phyloP scores from a whole-genome alignment of 305 asterid genomes.

The Caryopteris hybrid region DNA sequence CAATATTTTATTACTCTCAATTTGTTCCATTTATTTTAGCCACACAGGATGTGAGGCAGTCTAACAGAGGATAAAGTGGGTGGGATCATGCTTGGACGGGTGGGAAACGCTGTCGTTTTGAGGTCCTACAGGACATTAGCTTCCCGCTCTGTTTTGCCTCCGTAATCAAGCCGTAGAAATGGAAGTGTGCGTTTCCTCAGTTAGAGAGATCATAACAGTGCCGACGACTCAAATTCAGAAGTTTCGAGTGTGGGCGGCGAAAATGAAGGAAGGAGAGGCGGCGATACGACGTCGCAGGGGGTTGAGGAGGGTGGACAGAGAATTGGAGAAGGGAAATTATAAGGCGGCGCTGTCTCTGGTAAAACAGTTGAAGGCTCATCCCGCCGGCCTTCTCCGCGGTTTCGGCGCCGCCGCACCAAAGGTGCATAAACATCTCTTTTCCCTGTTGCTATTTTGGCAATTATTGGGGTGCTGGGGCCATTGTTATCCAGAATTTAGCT shows the following conservation, averaged over 20 bases:
- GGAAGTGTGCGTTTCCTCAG: constrained; percentile 10
- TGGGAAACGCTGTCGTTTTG: constrained; percentile 23
- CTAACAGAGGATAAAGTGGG: constrained; percentile 15
- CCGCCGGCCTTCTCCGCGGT: constrained; percentile 54
- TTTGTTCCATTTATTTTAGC: constrained; percentile 12
- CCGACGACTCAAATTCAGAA: constrained; percentile 15
- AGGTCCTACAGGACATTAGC: background rate
- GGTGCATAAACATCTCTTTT: constrained; percentile 20
- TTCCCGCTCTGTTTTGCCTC: background rate
- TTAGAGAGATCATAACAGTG: constrained; percentile 9
- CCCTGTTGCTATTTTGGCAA: background rate
- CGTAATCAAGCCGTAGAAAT: background rate
- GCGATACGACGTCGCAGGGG: constrained; percentile 39
- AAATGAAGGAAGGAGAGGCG: constrained; percentile 18
- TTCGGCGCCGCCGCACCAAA: constrained; percentile 47
- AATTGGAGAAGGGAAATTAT: constrained; percentile 52
- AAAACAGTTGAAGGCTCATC: constrained; percentile 51
- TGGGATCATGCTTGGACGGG: too few relatives aligned
- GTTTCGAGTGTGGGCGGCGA: too few relatives aligned
- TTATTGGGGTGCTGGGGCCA: background rate
- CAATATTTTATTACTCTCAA: background rate
- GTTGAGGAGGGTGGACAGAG: constrained; percentile 50
- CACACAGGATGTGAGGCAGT: constrained; percentile 17
- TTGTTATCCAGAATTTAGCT: background rate
- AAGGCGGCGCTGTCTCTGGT: constrained; percentile 45